A percentile compares a stretch with the other conserved stretches of the same genome.
Evolutionary conservation across 441 rosid genomes (phyloP).

Genomic region (Adansonia grandidieri): DNA sequence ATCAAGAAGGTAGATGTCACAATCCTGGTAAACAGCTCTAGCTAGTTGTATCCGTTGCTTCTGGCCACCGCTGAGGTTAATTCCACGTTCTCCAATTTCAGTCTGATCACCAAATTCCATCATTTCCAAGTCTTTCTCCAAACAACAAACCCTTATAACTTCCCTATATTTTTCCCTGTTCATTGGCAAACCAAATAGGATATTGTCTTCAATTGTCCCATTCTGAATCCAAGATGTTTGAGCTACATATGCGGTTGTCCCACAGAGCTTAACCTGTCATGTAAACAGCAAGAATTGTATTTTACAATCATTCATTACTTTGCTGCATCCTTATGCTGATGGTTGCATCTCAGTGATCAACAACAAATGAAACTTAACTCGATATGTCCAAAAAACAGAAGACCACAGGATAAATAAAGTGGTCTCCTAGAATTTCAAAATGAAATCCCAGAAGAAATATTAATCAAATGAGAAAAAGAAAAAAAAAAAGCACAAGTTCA

Average conservation of each 20-base stretch:
- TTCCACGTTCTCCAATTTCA: constrained; percentile 95
- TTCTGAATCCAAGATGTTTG: constrained; percentile 94
- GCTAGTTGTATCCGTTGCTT: constrained; percentile 95
- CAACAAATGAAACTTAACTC: background rate
- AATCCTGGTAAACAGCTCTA: constrained; percentile 90
- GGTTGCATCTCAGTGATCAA: background rate
- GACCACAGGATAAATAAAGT: background rate
- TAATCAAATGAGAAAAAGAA: too few species aligned
- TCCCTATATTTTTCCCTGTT: constrained; percentile 56
- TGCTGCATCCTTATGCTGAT: background rate
- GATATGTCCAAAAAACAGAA: background rate
- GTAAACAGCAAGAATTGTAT: background rate
- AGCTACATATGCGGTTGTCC: constrained; percentile 83
- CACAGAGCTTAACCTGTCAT: constrained; percentile 70
- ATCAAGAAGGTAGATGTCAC: constrained; percentile 84
- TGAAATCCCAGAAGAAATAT: background rate
- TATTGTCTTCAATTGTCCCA: constrained; percentile 85
- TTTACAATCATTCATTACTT: background rate
- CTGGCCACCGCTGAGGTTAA: constrained; percentile 96
- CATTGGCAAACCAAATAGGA: constrained; percentile 87
- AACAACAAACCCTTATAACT: constrained; percentile 71
- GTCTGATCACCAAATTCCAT: constrained; percentile 95
- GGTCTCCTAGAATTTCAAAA: too few species aligned
- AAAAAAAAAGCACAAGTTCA: background rate
- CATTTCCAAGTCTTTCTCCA: constrained; percentile 85